phyloP scores from a whole-genome alignment of 345 rosid genomes.

The Linum lewisii region DNA sequence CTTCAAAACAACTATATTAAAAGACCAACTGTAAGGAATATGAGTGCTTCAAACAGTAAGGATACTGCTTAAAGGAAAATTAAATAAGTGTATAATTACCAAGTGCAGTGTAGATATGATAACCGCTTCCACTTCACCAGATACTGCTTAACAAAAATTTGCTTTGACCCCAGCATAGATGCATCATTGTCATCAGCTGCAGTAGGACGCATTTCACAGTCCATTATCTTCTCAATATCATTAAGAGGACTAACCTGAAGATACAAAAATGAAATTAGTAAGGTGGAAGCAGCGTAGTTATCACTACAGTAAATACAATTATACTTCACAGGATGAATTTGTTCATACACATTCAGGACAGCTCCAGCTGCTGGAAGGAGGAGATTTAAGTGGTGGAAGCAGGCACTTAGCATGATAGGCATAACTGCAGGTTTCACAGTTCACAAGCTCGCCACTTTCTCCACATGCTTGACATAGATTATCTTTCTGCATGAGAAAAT shows the following conservation, averaged over 20 bases:
- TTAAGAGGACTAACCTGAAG: constrained; percentile 90
- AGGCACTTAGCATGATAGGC: constrained; percentile 77
- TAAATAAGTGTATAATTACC: constrained; percentile 35
- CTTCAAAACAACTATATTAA: no score
- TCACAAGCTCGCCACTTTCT: constrained; percentile 54
- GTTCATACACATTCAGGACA: constrained; percentile 89
- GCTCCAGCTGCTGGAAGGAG: constrained; percentile 72
- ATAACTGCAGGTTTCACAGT: constrained; percentile 83
- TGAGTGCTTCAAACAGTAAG: neutral
- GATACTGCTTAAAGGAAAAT: neutral
- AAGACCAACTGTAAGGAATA: neutral
- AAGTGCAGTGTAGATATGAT: constrained; percentile 92
- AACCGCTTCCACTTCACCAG: constrained; percentile 98
- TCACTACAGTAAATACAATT: constrained; percentile 6
- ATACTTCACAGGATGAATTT: constrained; percentile 3
- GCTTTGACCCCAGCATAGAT: constrained; percentile 56
- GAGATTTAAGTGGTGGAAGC: constrained; percentile 68
- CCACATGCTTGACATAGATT: constrained; percentile 88
- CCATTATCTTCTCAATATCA: constrained; percentile 92
- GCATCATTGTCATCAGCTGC: constrained; percentile 55
- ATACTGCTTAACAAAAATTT: constrained; percentile 82
- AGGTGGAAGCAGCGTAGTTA: constrained; percentile 9
- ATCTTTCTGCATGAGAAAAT: constrained; percentile 39
- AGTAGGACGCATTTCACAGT: constrained; percentile 91
- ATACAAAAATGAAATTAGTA: constrained; percentile 16